A percentile compares a stretch with the other conserved stretches of the same genome.
phyloP scores from a whole-genome alignment of 257 asterid species.

The Solanum pimpinellifolium region DNA sequence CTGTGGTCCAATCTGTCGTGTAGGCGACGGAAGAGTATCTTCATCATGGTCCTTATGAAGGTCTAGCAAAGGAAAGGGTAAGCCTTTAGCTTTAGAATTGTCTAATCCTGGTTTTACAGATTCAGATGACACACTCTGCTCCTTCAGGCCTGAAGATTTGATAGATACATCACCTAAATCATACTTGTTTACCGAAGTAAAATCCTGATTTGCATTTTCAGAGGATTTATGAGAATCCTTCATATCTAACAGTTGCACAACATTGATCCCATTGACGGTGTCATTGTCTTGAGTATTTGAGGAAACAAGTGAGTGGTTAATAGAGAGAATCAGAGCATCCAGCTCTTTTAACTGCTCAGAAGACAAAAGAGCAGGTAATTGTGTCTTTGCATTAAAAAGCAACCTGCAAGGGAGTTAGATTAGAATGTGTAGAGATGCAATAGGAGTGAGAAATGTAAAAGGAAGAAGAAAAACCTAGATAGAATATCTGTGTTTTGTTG shows the following conservation, averaged over 20 bases:
- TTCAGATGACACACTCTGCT: constrained; percentile 9
- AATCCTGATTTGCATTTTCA: constrained; percentile 15
- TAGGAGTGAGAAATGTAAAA: not conserved
- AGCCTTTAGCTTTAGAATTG: constrained; percentile 41
- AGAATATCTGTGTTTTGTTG: constrained; percentile 36
- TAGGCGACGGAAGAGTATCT: constrained; percentile 96
- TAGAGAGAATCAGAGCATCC: constrained; percentile 31
- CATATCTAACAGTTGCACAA: constrained; percentile 2
- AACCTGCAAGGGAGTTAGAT: constrained; percentile 37
- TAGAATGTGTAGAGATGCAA: not conserved
- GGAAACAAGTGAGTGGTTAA: constrained; percentile 21
- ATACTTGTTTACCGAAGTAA: constrained; percentile 8
- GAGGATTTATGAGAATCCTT: constrained; percentile 15
- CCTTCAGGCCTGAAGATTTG: constrained; percentile 25
- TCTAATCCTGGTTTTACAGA: constrained; percentile 17
- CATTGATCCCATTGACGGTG: constrained; percentile 20
- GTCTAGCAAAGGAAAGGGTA: constrained; percentile 69
- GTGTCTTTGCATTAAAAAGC: constrained; percentile 41
- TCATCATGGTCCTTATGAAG: constrained; percentile 91
- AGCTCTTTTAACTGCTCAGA: constrained; percentile 60
- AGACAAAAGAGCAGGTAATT: constrained; percentile 50
- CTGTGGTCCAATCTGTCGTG: constrained; percentile 46
- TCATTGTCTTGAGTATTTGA: constrained; percentile 3
- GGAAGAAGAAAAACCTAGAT: constrained; percentile 35
- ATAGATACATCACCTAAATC: constrained; percentile 18